These are phyloP conservation scores for Pythium insidiosum DNA, from an alignment of 352 stramenopile species.

Conservation along the genomic window DNA sequence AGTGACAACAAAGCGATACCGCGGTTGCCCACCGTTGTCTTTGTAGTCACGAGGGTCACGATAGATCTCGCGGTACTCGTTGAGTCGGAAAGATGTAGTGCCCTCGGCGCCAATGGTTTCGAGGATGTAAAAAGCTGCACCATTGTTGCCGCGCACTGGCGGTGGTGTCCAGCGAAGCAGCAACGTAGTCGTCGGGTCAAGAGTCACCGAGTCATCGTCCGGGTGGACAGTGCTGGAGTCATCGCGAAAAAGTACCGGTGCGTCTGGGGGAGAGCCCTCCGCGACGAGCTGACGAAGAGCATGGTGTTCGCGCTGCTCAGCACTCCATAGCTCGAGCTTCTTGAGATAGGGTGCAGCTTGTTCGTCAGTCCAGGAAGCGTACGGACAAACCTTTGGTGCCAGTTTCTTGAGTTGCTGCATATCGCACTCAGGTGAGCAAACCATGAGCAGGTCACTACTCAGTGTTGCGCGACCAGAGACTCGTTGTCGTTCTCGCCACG, in stretches of 20 bases:
- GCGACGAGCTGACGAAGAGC: slow-evolving; percentile 61
- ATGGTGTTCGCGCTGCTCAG: slow-evolving; percentile 57
- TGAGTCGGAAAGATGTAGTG: slow-evolving; percentile 49
- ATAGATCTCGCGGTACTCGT: slow-evolving; percentile 77
- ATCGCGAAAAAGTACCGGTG: slow-evolving; percentile 42
- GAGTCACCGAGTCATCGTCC: slow-evolving; percentile 30
- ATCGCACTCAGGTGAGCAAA: slow-evolving; percentile 53
- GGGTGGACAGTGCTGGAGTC: slow-evolving; percentile 47
- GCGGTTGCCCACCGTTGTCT: slow-evolving; percentile 69
- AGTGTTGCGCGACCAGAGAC: too few species aligned
- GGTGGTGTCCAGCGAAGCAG: slow-evolving; percentile 61
- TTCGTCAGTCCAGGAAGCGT: slow-evolving; percentile 53
- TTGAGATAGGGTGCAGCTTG: slow-evolving; percentile 44
- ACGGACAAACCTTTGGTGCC: slow-evolving; percentile 47
- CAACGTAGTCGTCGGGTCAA: slow-evolving; percentile 68
- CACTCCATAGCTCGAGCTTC: slow-evolving; percentile 69
- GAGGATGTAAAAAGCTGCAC: slow-evolving; percentile 75
- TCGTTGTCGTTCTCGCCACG: slow-evolving; percentile 9
- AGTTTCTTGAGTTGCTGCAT: slow-evolving; percentile 50
- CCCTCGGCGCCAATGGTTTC: slow-evolving; percentile 75
- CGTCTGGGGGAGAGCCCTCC: slow-evolving; percentile 46
- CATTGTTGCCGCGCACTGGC: slow-evolving; percentile 49
- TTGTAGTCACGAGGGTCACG: slow-evolving; percentile 83
- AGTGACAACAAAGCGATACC: slow-evolving; percentile 63
- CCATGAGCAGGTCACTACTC: too few species aligned